phyloP scores from a whole-genome alignment of 768 basidiomycete species.

The Leccinum aurantiacum region DNA sequence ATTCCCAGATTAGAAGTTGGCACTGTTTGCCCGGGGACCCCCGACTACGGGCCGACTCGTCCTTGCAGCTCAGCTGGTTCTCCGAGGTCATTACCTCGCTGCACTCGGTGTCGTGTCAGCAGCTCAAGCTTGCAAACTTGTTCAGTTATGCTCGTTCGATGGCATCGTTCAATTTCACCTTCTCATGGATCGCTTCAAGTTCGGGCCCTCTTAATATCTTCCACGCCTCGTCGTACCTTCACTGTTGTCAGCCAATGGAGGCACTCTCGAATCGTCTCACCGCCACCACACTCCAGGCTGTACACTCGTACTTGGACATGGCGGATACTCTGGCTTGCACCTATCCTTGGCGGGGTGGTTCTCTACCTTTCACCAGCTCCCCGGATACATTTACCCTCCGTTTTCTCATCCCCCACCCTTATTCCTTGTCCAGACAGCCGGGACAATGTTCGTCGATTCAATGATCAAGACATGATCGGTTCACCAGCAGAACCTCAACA shows the following conservation, averaged over 20 bases:
- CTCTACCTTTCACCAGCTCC: constrained; percentile 48
- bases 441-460: constrained; percentile 19
- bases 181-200: constrained; percentile 25
- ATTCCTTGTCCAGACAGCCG: constrained; percentile 41
- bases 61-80: constrained; percentile 35
- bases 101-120: constrained; percentile 42
- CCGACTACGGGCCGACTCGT: no score
- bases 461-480: constrained; percentile 42
- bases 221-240: constrained; percentile 28
- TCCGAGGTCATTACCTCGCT: constrained; percentile 50
- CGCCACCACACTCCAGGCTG: constrained; percentile 14
- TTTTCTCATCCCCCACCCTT: constrained; percentile 51
- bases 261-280: constrained; percentile 12
- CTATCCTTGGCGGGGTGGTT: constrained; percentile 54
- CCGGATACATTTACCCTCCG: constrained; percentile 41
- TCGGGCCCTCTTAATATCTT: constrained; percentile 10
- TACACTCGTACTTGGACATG: constrained; percentile 31
- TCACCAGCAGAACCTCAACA: constrained; percentile 68
- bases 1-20: no score
- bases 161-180: constrained; percentile 25
- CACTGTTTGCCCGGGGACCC: no score
- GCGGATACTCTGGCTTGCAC: constrained; percentile 50
- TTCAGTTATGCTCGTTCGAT: constrained; percentile 32
- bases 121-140: constrained; percentile 27
- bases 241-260: constrained; percentile 3